Base-by-base conservation (phyloP, 2,329 filamentous ascomycete genomes). In the Fusarium sp. region DNA sequence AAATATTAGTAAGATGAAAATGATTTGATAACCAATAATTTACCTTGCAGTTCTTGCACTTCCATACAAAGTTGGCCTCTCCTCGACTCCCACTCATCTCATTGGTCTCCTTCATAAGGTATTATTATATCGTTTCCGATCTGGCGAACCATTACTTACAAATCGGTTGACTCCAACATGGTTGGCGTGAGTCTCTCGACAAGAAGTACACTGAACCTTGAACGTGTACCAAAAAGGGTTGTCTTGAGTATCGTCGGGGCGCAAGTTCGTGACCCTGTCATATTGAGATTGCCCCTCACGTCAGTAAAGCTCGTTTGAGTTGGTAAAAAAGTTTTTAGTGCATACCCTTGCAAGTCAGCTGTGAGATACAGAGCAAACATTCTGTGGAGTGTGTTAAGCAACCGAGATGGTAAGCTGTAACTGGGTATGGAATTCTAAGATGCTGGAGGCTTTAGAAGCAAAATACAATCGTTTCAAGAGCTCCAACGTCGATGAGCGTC, bases 1-100 rank as follows among this genome's bases (percentile, higher is more conserved):
- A 16, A 39, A 26, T 42, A n/a, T 75, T 30, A 74, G 50, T 33
- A 15, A 28, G 18, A 6, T 6, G 12, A 26, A 26, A 42, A 4
- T 14, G 57, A 57, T 10, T 13, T 24, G 30, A 28, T 3, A 11
- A 12, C 11, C 35, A 4, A 10, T 9, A 15, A 16, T 18, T 35
- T 75, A 96, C 95, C 90, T 96, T 97, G 91, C 96, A 99, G 81
- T 96, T 95, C 84, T 97, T 97, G 88, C 96, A 99, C 82, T 91
- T 95, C 95, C 96, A 99, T n/a, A 99, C 96, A 83, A 99, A 99
- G 83, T 98, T 98, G 69, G 96, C 96, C 83, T 98, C 95, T 73
- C 96, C 96, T 78, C 94, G 90, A 82, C 95, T 98, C 39, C 95
- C 95, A 72, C 94, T 96, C 82, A 98, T 91, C 73, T 98, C 95